Percentiles rank a stretch among this genome's conserved stretches.
Evolutionary conservation across 306 rosid species (phyloP).

Genomic region (Gillenia trifoliata): DNA sequence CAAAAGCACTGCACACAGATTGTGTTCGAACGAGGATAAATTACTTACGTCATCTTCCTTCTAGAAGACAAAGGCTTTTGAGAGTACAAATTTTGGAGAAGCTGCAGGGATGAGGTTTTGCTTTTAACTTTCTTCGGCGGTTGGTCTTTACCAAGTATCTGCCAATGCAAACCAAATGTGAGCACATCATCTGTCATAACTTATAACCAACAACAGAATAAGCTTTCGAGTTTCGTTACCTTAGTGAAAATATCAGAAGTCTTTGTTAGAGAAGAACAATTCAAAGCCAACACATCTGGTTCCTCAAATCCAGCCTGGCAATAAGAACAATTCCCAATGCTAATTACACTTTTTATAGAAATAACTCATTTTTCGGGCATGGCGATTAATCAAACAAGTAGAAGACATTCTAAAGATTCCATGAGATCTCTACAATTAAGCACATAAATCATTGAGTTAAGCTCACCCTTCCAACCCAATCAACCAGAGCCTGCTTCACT

Average conservation of each 20-base stretch:
- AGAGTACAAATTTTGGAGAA: conserved; percentile 71
- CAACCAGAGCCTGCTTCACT: conserved; percentile 45
- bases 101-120: conserved; percentile 52
- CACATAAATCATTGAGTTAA: background rate
- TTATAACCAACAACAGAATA: background rate
- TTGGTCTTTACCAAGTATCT: conserved; percentile 56
- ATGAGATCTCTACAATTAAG: background rate
- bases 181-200: conserved; percentile 3
- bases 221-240: conserved; percentile 35
- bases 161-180: conserved; percentile 19
- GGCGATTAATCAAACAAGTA: background rate
- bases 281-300: conserved; percentile 64
- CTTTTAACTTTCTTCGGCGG: conserved; percentile 37
- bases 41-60: conserved; percentile 65
- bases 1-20: background rate
- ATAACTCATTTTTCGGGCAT: background rate
- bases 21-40: background rate
- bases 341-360: background rate
- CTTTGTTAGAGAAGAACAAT: conserved; percentile 62
- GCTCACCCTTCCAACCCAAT: conserved; percentile 66
- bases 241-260: conserved; percentile 71
- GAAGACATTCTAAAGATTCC: background rate
- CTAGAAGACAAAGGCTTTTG: conserved; percentile 39
- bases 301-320: conserved; percentile 46
- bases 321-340: conserved; percentile 3